phyloP scores from a whole-genome alignment of 306 rosid genomes.

The Medicago truncatula region MtrunA17r5.0-ANR NC_053049.1:32444501-32445000 shows the following conservation, averaged over 20 bases:
- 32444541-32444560: conserved; percentile 3
- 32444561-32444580: background rate
- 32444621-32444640: background rate
- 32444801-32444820: background rate
- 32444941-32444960: background rate
- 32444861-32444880: background rate
- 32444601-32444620: conserved; percentile 7
- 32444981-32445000: conserved; percentile 7
- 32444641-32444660: background rate
- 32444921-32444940: background rate
- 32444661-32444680: background rate
- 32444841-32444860: background rate
- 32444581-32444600: background rate
- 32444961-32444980: conserved; percentile 1
- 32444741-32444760: background rate
- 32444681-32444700: conserved; percentile 2
- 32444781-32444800: background rate
- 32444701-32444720: background rate
- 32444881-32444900: conserved; percentile 4
- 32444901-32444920: background rate
- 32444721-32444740: background rate
- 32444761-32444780: background rate
- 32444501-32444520: background rate
- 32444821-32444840: background rate
- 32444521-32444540: background rate